phyloP scores from a whole-genome alignment of 345 rosid species.

The Nasturtium officinale region DNA sequence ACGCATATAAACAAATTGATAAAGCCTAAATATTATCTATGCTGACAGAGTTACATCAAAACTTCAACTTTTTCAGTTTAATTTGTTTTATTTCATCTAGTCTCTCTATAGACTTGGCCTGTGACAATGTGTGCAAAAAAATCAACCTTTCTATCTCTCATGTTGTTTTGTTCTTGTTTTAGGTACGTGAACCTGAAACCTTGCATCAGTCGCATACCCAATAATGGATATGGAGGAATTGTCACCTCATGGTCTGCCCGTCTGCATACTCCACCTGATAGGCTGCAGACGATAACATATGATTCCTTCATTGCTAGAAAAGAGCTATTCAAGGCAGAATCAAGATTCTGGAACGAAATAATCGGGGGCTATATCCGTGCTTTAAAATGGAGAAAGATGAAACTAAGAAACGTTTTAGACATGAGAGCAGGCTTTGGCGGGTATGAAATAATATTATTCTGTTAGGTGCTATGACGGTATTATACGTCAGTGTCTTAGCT shows the following conservation, averaged over 20 bases:
- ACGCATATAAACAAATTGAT: slow-evolving; percentile 9
- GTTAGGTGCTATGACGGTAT: not conserved
- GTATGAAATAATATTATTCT: slow-evolving; percentile 46
- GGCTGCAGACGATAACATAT: slow-evolving; percentile 78
- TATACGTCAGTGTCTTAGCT: slow-evolving; percentile 2
- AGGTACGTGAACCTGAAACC: slow-evolving; percentile 89
- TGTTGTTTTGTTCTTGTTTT: slow-evolving; percentile 24
- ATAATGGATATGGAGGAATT: slow-evolving; percentile 81
- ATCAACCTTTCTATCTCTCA: slow-evolving; percentile 4
- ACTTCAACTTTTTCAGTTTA: slow-evolving; percentile 4
- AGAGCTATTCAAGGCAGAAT: slow-evolving; percentile 88
- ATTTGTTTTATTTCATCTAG: slow-evolving; percentile 7
- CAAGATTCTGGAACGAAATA: slow-evolving; percentile 79
- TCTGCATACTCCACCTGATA: slow-evolving; percentile 81
- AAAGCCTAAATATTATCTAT: slow-evolving; percentile 14
- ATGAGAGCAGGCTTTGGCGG: slow-evolving; percentile 99
- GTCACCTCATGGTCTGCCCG: slow-evolving; percentile 83
- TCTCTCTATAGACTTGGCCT: not conserved
- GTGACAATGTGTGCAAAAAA: slow-evolving; percentile 12
- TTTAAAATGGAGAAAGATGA: slow-evolving; percentile 77
- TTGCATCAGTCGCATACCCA: slow-evolving; percentile 83
- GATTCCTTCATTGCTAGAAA: slow-evolving; percentile 92
- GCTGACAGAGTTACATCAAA: slow-evolving; percentile 4
- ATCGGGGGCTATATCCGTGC: slow-evolving; percentile 70
- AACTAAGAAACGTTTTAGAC: slow-evolving; percentile 85